A percentile compares a stretch with the other conserved stretches of the same genome.
phyloP scores from a whole-genome alignment of 78 protist species.

The Planoprotostelium fungivorum region DNA sequence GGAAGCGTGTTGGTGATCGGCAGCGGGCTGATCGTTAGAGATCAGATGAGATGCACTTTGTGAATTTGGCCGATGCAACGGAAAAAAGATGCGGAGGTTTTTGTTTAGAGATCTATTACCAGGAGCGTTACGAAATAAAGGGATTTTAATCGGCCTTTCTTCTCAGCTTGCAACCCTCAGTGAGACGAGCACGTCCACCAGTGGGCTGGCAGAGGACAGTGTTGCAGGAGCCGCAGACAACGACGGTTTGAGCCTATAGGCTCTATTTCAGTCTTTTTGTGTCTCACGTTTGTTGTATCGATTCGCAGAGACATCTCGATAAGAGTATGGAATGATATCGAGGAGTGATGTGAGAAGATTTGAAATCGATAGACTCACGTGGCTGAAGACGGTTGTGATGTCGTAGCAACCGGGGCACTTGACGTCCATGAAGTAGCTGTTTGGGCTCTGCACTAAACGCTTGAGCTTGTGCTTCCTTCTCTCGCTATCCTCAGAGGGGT shows the following conservation, averaged over 20 bases:
- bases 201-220: slow-evolving; percentile 97
- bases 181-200: slow-evolving; percentile 96
- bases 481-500: slow-evolving; percentile 88
- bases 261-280: slow-evolving; percentile 36
- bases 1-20: too few relatives aligned
- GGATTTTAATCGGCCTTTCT: slow-evolving; percentile 77
- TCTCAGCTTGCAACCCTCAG: slow-evolving; percentile 95
- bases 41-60: too few relatives aligned
- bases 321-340: neutral
- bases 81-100: too few relatives aligned
- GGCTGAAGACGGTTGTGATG: slow-evolving; percentile 81
- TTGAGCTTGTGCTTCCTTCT: slow-evolving; percentile 91
- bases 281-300: neutral
- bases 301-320: neutral
- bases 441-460: slow-evolving; percentile 97
- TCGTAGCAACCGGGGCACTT: slow-evolving; percentile 93
- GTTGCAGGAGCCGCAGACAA: slow-evolving; percentile 91
- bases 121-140: neutral
- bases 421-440: slow-evolving; percentile 98
- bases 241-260: slow-evolving; percentile 94
- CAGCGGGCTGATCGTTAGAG: too few relatives aligned
- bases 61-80: too few relatives aligned
- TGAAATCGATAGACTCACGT: slow-evolving; percentile 17
- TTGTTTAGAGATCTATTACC: neutral
- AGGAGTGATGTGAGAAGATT: neutral